These are phyloP conservation scores for Harringtonia aguacate DNA, from an alignment of 2,329 filamentous ascomycete genomes.

Conservation along the genomic window DNA sequence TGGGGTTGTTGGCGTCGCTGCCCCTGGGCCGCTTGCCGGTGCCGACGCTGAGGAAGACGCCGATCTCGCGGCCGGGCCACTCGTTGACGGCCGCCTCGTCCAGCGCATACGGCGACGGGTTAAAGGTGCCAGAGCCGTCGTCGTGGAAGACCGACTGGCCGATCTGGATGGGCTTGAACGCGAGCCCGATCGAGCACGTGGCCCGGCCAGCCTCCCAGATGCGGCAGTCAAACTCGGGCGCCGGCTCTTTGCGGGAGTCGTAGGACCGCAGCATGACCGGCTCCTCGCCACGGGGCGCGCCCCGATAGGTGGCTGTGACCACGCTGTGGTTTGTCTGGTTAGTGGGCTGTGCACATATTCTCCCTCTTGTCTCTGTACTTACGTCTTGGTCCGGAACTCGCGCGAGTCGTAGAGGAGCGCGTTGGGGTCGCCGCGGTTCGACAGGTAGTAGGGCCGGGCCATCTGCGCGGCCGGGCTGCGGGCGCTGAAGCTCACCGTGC, in stretches of 20 bases:
- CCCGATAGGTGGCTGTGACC: slow-evolving; percentile 84
- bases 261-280: slow-evolving; percentile 81
- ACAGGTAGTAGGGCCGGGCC: slow-evolving; percentile 38
- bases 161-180: slow-evolving; percentile 92
- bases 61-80: slow-evolving; percentile 88
- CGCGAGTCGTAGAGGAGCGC: slow-evolving; percentile 79
- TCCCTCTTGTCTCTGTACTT: slow-evolving; percentile 24
- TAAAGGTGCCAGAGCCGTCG: slow-evolving; percentile 84
- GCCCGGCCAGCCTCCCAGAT: slow-evolving; percentile 96
- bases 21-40: slow-evolving; percentile 69
- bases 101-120: slow-evolving; percentile 73
- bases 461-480: slow-evolving; percentile 49
- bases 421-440: slow-evolving; percentile 69
- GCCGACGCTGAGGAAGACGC: slow-evolving; percentile 88
- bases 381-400: slow-evolving; percentile 85
- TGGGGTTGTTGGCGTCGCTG: slow-evolving; percentile 57
- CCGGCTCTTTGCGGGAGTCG: slow-evolving; percentile 83
- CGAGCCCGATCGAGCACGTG: slow-evolving; percentile 82
- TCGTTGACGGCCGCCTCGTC: slow-evolving; percentile 90
- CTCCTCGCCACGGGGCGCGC: slow-evolving; percentile 56
- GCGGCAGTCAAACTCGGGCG: slow-evolving; percentile 84
- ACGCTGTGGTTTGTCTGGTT: slow-evolving; percentile 50
- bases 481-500: slow-evolving; percentile 70
- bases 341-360: slow-evolving; percentile 10
- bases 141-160: slow-evolving; percentile 92